These are phyloP conservation scores for Aspergillus mulundensis DNA, from an alignment of 495 filamentous ascomycete genomes.

Conservation along the genomic window DNA sequence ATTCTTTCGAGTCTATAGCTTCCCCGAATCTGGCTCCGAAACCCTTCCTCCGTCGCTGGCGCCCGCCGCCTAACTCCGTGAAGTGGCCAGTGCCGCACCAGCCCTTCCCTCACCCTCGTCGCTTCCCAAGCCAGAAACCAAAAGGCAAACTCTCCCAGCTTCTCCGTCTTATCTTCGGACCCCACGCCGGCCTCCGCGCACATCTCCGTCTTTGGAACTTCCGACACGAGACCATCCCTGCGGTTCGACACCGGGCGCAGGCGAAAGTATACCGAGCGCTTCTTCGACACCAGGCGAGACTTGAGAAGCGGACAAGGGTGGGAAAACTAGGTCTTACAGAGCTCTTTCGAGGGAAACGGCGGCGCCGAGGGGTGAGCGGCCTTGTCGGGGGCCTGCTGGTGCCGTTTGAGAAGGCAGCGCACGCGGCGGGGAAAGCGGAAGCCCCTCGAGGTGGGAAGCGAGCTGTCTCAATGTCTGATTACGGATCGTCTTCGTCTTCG, in stretches of 20 bases:
- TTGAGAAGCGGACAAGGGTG: conserved; percentile 30
- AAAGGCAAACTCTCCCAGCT: conserved; percentile 25
- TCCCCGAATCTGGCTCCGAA: conserved; percentile 39
- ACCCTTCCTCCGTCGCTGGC: conserved; percentile 30
- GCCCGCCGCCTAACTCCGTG: conserved; percentile 18
- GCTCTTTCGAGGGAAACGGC: conserved; percentile 42
- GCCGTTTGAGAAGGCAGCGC: conserved; percentile 3
- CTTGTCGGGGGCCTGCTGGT: conserved; percentile 7
- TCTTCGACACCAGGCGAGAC: conserved; percentile 56
- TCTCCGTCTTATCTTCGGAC: conserved; percentile 50
- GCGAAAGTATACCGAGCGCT: conserved; percentile 72
- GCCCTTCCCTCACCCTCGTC: conserved; percentile 19
- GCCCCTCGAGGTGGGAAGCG: not conserved
- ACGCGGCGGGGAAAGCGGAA: conserved; percentile 15
- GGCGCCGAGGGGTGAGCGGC: conserved; percentile 2
- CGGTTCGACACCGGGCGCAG: conserved; percentile 64
- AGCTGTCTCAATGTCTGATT: conserved; percentile 37
- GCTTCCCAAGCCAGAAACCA: conserved; percentile 15
- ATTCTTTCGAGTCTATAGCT: no score
- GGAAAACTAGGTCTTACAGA: conserved; percentile 44
- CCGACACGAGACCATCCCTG: conserved; percentile 69
- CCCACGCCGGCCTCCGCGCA: conserved; percentile 53
- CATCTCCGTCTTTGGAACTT: conserved; percentile 61
- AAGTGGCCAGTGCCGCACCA: conserved; percentile 20
- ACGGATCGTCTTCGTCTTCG: conserved; percentile 24